Evolutionary conservation across 179 eudicot genomes (phyloP).

Genomic region (Heliamphora ciliata): DNA sequence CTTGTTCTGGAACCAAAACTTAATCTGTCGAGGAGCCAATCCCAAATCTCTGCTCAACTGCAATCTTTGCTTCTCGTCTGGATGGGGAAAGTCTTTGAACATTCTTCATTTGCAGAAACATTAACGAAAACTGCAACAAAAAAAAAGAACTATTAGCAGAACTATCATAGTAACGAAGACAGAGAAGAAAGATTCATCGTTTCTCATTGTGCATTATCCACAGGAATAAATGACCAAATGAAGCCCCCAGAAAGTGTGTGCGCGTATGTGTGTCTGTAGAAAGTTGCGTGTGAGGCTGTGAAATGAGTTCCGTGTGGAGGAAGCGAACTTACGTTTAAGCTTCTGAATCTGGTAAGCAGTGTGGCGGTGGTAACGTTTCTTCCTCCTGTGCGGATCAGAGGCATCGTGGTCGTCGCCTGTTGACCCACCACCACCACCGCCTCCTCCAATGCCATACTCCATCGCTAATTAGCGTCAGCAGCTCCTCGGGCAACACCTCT

Average conservation of each 20-base stretch:
- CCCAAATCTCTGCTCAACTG: slow-evolving; percentile 47
- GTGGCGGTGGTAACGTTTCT: slow-evolving; percentile 51
- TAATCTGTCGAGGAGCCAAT: slow-evolving; percentile 45
- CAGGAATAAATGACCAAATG: no score
- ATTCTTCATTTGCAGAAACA: slow-evolving; percentile 21
- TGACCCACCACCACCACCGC: slow-evolving; percentile 15
- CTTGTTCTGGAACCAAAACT: slow-evolving; percentile 52
- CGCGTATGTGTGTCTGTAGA: background rate
- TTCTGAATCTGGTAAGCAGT: slow-evolving; percentile 51
- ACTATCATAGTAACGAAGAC: no score
- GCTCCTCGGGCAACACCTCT: background rate
- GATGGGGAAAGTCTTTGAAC: slow-evolving; percentile 52
- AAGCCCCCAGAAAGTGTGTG: background rate
- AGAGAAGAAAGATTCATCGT: no score
- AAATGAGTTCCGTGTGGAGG: no score
- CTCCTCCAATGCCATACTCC: slow-evolving; percentile 27
- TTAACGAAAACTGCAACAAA: background rate
- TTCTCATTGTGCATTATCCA: no score
- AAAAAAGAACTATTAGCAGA: no score
- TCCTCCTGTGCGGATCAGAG: slow-evolving; percentile 29
- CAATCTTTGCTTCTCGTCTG: slow-evolving; percentile 49
- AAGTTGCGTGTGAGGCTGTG: background rate
- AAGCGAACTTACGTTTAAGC: slow-evolving; percentile 32
- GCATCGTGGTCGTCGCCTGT: slow-evolving; percentile 25
- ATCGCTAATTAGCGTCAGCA: slow-evolving; percentile 2